Base-by-base conservation (phyloP, 345 rosid genomes). In the Dipteronia dyeriana region DNA sequence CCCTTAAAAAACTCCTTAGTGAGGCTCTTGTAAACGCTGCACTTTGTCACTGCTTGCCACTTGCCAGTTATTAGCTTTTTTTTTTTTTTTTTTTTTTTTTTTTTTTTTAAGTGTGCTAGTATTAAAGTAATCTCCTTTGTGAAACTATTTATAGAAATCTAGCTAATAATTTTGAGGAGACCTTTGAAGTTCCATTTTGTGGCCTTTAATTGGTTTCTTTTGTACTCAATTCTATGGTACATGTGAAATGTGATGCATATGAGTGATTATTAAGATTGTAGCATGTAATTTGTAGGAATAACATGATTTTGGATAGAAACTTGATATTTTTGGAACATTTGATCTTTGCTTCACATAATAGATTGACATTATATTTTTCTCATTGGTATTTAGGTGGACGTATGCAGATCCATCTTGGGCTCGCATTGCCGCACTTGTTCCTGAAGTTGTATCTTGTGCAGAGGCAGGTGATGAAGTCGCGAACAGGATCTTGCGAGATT, bases 331-430 rank as follows among this genome's bases (percentile, higher is more conserved):
- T 31, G 54, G 51, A 45, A 29, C 29, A 26, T 49, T 43, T 51
- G 39, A 64, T n/a, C 45, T 51, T 34, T 75, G 3, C 13, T 68
- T 49, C 23, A 39, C 29, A 10, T 5, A 57, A 5, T 51, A 41
- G 54, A 45, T 68, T 76, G 22, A 41, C 34, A 69, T 45, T 25
- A 68, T 81, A 43, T 29, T 70, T 70, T 76, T 65, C 34, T 19
- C 54, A 29, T 34, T 49, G 56, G 43, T 41, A 59, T 79, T 56
- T 80, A 91, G 96, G 84, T 91, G 96, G 96, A 87, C 96, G 7
- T 91, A 90, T 63, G 88, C 88, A 76, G 93, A 91, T 86, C 92
- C 93, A 75, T 91, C 93, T 23, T 91, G 96, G 93, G 96, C 96
- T 80, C 91, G 96, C 54, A 88, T 91, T 68, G 92, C 93, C 7